Conservation (phyloP, 805 yeast species). For the Candida morakotiae region DNA sequence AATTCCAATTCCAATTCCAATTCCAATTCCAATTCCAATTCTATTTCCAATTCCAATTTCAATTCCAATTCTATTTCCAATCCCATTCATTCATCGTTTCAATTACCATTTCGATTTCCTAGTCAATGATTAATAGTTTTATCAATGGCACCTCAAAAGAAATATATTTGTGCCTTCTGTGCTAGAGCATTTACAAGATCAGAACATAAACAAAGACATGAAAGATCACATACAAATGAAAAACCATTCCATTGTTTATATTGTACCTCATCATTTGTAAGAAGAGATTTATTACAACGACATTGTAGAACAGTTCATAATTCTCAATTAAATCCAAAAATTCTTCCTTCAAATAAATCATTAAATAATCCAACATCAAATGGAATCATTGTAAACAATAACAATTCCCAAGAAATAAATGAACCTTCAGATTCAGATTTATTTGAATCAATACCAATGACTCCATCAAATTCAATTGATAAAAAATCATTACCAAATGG, state of each 20-base stretch:
- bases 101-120: neutral
- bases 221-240: slow-evolving; percentile 74
- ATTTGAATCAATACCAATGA: neutral
- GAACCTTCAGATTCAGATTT: neutral
- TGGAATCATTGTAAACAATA: neutral
- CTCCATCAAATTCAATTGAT: neutral
- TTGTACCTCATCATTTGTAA: slow-evolving; percentile 69
- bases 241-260: slow-evolving; percentile 73
- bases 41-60: neutral
- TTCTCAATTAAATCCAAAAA: slow-evolving; percentile 13
- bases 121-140: neutral
- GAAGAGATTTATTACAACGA: slow-evolving; percentile 72
- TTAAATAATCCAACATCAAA: slow-evolving; percentile 10
- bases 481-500: too few relatives aligned
- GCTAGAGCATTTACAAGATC: slow-evolving; percentile 77
- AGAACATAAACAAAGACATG: slow-evolving; percentile 76
- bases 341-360: slow-evolving; percentile 9
- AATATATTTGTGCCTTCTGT: slow-evolving; percentile 75
- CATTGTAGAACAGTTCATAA: slow-evolving; percentile 77
- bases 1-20: too few relatives aligned
- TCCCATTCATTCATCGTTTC: neutral
- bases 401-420: neutral
- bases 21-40: neutral
- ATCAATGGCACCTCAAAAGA: slow-evolving; percentile 42
- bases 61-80: neutral